Evolutionary conservation across 495 filamentous ascomycete species (phyloP).

Genomic region (Penicillium cinerascens): DNA sequence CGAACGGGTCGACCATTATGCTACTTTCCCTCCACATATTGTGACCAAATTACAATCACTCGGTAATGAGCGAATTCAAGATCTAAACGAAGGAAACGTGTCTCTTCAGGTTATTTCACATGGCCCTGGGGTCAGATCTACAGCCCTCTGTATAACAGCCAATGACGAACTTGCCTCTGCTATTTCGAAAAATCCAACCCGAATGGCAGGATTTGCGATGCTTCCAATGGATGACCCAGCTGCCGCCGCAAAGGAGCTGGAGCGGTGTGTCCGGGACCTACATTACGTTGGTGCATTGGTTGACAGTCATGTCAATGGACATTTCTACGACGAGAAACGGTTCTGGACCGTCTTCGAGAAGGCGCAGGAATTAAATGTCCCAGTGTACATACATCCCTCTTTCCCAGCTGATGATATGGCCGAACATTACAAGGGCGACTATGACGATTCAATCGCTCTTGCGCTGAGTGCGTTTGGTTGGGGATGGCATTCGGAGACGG

Average conservation of each 20-base stretch:
- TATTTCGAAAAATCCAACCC: conserved; percentile 38
- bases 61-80: conserved; percentile 40
- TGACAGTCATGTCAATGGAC: conserved; percentile 48
- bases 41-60: conserved; percentile 36
- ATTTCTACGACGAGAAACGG: no score
- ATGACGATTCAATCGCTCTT: conserved; percentile 30
- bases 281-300: conserved; percentile 57
- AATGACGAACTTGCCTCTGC: conserved; percentile 25
- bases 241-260: conserved; percentile 46
- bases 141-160: conserved; percentile 27
- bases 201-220: conserved; percentile 53
- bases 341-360: conserved; percentile 33
- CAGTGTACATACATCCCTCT: conserved; percentile 57
- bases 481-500: conserved; percentile 47
- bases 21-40: conserved; percentile 19
- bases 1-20: conserved; percentile 10
- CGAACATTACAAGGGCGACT: conserved; percentile 33
- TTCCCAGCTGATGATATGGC: conserved; percentile 33
- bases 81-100: conserved; percentile 51
- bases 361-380: conserved; percentile 51
- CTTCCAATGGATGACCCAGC: conserved; percentile 47
- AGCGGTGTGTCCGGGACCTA: conserved; percentile 40
- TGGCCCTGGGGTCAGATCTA: conserved; percentile 31
- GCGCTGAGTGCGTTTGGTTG: conserved; percentile 39
- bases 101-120: conserved; percentile 57